Conservation (phyloP, 2,329 filamentous ascomycete genomes). For the Xylaria sp. region DNA sequence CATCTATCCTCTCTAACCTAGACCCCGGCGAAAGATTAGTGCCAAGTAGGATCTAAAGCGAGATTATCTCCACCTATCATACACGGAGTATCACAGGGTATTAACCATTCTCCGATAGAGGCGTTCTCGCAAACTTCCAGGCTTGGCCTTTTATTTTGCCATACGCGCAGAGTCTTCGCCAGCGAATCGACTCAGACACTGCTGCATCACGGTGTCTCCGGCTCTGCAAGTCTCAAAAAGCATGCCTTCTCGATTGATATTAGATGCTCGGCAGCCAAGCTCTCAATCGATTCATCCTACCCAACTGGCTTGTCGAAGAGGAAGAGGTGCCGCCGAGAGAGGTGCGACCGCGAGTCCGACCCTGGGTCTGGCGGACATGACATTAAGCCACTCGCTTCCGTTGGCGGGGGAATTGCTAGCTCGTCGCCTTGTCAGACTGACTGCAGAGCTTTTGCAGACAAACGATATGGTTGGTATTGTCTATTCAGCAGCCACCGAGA, state of each 20-base stretch:
- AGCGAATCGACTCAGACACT: conserved; percentile 20
- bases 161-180: conserved; percentile 16
- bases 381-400: not conserved
- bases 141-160: conserved; percentile 25
- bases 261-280: conserved; percentile 27
- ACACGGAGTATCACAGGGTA: conserved; percentile 16
- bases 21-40: conserved; percentile 11
- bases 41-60: conserved; percentile 13
- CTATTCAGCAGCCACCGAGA: not conserved
- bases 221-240: conserved; percentile 20
- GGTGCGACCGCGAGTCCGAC: not conserved
- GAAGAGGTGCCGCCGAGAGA: conserved; percentile 1
- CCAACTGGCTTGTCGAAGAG: not conserved
- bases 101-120: conserved; percentile 20
- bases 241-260: conserved; percentile 23
- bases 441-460: not conserved
- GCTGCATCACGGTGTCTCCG: conserved; percentile 21
- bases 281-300: conserved; percentile 17
- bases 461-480: no score
- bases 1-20: conserved; percentile 6
- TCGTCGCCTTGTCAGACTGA: not conserved
- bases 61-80: conserved; percentile 12
- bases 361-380: conserved; percentile 1
- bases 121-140: conserved; percentile 15
- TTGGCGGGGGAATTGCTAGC: not conserved